Evolutionary conservation across 306 rosid genomes (phyloP).

Genomic region (Inga laurina): DNA sequence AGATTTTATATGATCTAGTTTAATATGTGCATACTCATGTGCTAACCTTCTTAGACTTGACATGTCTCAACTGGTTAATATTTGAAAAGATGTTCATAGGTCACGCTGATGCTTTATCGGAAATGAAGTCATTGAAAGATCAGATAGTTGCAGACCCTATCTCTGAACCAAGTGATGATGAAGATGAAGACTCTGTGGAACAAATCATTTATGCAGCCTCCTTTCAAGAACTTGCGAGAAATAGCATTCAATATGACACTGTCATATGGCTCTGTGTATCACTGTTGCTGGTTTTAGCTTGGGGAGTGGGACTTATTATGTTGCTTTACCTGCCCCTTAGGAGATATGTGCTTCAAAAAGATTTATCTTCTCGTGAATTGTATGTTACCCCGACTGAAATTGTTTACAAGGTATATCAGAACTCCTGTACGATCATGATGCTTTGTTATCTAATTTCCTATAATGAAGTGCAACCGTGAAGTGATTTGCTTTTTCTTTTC

Average conservation of each 20-base stretch:
- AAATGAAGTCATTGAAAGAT: conserved; percentile 49
- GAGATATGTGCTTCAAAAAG: conserved; percentile 78
- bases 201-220: conserved; percentile 69
- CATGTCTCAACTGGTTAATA: conserved; percentile 40
- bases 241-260: conserved; percentile 69
- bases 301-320: conserved; percentile 92
- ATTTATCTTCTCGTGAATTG: conserved; percentile 71
- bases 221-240: conserved; percentile 73
- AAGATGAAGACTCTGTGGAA: conserved; percentile 49
- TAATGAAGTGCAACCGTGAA: not conserved
- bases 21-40: not conserved
- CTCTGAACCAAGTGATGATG: conserved; percentile 54
- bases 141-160: conserved; percentile 53
- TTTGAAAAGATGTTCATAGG: conserved; percentile 71
- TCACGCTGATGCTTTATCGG: conserved; percentile 58
- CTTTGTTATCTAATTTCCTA: conserved; percentile 1
- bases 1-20: not conserved
- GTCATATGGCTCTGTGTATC: conserved; percentile 88
- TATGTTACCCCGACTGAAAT: conserved; percentile 78
- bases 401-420: conserved; percentile 67
- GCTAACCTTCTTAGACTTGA: conserved; percentile 8
- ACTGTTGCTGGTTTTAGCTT: conserved; percentile 77
- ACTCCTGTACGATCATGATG: not conserved
- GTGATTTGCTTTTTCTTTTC: conserved; percentile 14
- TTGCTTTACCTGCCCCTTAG: conserved; percentile 79